Evolutionary conservation across 768 basidiomycete genomes (phyloP).

Genomic region (Tephrocybe rancida): DNA sequence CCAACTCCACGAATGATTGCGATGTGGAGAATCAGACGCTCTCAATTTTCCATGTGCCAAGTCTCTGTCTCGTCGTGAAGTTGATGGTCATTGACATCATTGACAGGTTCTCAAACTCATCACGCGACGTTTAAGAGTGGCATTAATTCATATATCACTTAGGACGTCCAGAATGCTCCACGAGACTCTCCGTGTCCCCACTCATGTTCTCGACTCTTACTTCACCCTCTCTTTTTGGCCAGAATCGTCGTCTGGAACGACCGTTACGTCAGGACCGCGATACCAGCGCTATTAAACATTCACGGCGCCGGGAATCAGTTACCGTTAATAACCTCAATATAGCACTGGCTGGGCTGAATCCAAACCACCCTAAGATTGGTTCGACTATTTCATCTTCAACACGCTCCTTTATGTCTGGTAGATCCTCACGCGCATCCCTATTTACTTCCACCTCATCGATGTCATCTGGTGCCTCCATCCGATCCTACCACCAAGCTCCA

Average conservation of each 20-base stretch:
- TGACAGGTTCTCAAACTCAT: constrained; percentile 14
- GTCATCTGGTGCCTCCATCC: not conserved
- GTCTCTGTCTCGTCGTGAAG: not conserved
- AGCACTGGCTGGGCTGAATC: not conserved
- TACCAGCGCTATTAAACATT: not conserved
- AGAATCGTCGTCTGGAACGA: constrained; percentile 16
- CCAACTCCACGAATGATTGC: not conserved
- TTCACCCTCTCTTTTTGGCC: constrained; percentile 2
- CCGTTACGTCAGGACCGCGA: not conserved
- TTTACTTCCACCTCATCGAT: not conserved
- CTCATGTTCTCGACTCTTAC: constrained; percentile 10
- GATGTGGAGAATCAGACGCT: not conserved
- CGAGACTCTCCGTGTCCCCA: not conserved
- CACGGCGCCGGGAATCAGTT: not conserved
- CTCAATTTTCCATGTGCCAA: not conserved
- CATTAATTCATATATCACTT: constrained; percentile 3
- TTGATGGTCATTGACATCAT: constrained; percentile 5
- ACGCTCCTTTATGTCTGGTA: not conserved
- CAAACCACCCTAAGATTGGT: constrained; percentile 5
- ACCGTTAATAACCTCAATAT: constrained; percentile 12
- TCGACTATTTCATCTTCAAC: not conserved
- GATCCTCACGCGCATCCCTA: not conserved
- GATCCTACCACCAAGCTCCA: not conserved
- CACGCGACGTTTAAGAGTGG: not conserved
- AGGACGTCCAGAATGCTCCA: not conserved